Percentiles rank a stretch among this genome's conserved stretches.
These are phyloP conservation scores for Nematocida displodere DNA, from an alignment of 371 early-diverging fungal species.

Conservation along the genomic window DNA sequence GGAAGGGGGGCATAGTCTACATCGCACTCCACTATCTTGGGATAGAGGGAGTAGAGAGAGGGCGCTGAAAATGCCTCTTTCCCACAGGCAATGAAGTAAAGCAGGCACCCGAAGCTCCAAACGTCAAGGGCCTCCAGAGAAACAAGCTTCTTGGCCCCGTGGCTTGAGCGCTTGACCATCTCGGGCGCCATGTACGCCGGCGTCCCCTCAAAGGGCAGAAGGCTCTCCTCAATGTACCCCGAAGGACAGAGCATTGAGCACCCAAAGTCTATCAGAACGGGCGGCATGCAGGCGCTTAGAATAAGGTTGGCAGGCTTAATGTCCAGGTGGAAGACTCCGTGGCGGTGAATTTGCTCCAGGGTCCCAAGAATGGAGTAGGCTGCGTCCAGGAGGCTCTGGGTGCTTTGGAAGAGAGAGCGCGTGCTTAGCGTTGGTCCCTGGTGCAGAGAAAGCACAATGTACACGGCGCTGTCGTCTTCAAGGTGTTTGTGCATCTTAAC, in stretches of 20 bases:
- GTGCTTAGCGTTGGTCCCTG: background rate
- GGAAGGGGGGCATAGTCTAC: constrained; percentile 17
- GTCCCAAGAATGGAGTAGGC: constrained; percentile 14
- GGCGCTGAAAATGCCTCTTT: constrained; percentile 39
- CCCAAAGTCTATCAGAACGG: constrained; percentile 34
- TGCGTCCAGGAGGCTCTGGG: background rate
- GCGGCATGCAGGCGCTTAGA: background rate
- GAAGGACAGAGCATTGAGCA: constrained; percentile 18
- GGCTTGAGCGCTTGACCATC: constrained; percentile 1
- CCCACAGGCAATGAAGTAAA: constrained; percentile 40
- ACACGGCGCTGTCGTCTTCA: constrained; percentile 14
- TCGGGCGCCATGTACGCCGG: constrained; percentile 52
- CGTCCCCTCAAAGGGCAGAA: constrained; percentile 42
- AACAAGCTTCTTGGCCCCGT: background rate
- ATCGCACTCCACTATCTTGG: constrained; percentile 37
- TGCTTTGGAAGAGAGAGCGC: background rate
- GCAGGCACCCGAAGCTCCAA: constrained; percentile 53
- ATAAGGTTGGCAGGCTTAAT: constrained; percentile 45
- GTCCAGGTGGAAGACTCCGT: constrained; percentile 47
- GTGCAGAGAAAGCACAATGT: background rate
- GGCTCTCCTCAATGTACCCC: background rate
- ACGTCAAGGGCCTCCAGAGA: constrained; percentile 28
- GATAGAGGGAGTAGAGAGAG: constrained; percentile 45
- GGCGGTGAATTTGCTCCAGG: constrained; percentile 8
- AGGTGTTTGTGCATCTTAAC: constrained; percentile 15